Conservation (phyloP, 2,329 filamentous ascomycete species). For the Fusarium avenaceum region DNA sequence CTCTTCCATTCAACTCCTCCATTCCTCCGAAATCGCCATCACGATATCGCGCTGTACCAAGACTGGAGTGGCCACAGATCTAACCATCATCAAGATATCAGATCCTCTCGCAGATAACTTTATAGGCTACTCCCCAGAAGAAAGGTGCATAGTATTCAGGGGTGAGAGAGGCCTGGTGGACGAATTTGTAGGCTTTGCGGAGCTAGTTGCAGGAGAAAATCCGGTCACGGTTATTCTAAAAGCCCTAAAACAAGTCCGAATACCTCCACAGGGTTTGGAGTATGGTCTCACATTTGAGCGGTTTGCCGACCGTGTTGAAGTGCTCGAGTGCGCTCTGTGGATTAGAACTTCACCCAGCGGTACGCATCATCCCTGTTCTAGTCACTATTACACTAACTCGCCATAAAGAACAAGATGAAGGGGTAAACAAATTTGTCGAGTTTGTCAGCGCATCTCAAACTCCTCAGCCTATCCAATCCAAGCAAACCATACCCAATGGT, state of each 20-base stretch:
- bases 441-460: neutral
- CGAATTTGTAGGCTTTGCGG: constrained; percentile 38
- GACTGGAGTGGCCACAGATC: constrained; percentile 12
- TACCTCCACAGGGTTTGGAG: constrained; percentile 42
- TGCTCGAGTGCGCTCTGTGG: constrained; percentile 48
- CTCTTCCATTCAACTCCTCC: constrained; percentile 31
- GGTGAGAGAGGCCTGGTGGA: constrained; percentile 40
- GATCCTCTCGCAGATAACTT: constrained; percentile 41
- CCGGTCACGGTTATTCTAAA: constrained; percentile 27
- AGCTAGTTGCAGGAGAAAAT: constrained; percentile 12
- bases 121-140: constrained; percentile 38
- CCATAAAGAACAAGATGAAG: constrained; percentile 8
- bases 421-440: neutral
- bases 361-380: constrained; percentile 3
- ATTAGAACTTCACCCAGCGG: constrained; percentile 25
- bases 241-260: constrained; percentile 28
- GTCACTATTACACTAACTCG: neutral
- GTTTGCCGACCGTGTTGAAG: constrained; percentile 45
- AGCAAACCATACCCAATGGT: neutral
- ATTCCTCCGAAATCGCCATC: constrained; percentile 29
- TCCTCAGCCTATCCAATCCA: neutral
- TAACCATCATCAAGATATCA: constrained; percentile 32
- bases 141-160: constrained; percentile 43
- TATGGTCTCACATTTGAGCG: constrained; percentile 40
- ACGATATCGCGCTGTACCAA: constrained; percentile 18